Percentiles rank a stretch among this genome's conserved stretches.
phyloP scores from a whole-genome alignment of 495 filamentous ascomycete species.

The Chlorociboria aeruginascens region DNA sequence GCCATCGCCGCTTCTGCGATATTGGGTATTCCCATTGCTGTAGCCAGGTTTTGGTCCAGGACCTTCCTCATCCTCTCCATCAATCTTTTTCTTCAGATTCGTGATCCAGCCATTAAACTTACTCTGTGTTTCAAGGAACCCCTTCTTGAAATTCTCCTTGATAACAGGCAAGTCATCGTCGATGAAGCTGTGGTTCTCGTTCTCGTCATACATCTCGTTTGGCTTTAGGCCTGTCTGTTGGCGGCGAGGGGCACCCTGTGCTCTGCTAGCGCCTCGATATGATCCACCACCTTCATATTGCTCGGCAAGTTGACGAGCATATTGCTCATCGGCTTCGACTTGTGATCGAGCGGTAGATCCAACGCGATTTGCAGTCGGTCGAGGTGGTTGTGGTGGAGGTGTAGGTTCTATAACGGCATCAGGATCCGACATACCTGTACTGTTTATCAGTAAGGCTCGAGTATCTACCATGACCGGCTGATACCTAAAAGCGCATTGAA shows the following conservation, averaged over 20 bases:
- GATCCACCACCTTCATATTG: conserved; percentile 59
- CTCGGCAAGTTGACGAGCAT: conserved; percentile 86
- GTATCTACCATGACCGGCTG: conserved; percentile 10
- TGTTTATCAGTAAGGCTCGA: conserved; percentile 12
- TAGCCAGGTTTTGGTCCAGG: conserved; percentile 12
- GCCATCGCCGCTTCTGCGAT: conserved; percentile 45
- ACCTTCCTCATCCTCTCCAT: conserved; percentile 60
- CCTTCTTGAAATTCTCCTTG: conserved; percentile 84
- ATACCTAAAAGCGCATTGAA: conserved; percentile 88
- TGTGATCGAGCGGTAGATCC: conserved; percentile 58
- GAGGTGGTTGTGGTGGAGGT: conserved; percentile 58
- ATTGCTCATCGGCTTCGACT: conserved; percentile 81
- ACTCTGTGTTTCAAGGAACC: conserved; percentile 85
- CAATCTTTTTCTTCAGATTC: conserved; percentile 79
- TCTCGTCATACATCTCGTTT: conserved; percentile 46
- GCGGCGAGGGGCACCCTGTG: conserved; percentile 26
- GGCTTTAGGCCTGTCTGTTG: conserved; percentile 36
- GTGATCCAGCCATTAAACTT: conserved; percentile 90
- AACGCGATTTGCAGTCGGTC: conserved; percentile 33
- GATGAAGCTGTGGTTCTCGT: conserved; percentile 74
- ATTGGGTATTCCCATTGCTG: conserved; percentile 15
- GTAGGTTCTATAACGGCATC: conserved; percentile 55
- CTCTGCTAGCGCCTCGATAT: conserved; percentile 36
- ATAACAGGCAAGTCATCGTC: conserved; percentile 95
- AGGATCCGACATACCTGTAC: conserved; percentile 83